Conservation (phyloP, 2,329 filamentous ascomycete genomes). For the Blumeria hordei region DNA sequence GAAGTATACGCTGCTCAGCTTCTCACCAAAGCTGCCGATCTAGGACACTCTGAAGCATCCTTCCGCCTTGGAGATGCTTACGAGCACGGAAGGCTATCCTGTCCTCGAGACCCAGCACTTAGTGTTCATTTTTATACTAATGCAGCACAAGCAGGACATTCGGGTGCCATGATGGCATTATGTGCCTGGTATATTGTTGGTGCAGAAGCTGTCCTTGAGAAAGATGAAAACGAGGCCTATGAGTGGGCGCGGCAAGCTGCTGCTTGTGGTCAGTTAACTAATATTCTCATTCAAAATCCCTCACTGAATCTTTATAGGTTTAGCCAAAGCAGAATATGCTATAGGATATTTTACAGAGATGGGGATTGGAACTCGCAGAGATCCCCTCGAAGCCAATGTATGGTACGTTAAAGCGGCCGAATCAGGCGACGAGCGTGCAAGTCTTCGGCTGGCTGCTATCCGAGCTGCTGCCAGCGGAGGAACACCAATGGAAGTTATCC, state of each 20-base stretch:
- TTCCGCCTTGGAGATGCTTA: constrained; percentile 89
- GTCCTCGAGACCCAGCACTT: constrained; percentile 71
- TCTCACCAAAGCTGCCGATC: constrained; percentile 79
- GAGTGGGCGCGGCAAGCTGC: constrained; percentile 84
- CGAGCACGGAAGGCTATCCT: constrained; percentile 70
- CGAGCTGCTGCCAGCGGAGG: constrained; percentile 44
- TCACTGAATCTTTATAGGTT: constrained; percentile 8
- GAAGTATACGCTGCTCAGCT: constrained; percentile 76
- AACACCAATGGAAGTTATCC: constrained; percentile 13
- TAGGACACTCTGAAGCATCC: constrained; percentile 70
- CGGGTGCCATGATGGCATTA: constrained; percentile 87
- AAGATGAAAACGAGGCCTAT: constrained; percentile 88
- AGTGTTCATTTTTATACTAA: constrained; percentile 96
- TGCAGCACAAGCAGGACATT: constrained; percentile 63
- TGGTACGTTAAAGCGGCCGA: constrained; percentile 97
- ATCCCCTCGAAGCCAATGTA: constrained; percentile 89
- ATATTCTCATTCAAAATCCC: background rate
- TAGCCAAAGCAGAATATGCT: constrained; percentile 60
- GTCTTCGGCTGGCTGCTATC: constrained; percentile 67
- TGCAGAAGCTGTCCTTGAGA: constrained; percentile 73
- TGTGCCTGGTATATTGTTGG: constrained; percentile 98
- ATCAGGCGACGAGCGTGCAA: constrained; percentile 71
- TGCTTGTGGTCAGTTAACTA: constrained; percentile 42
- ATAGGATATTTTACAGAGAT: constrained; percentile 96
- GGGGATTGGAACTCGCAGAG: constrained; percentile 85